phyloP scores from a whole-genome alignment of 257 asterid genomes.

The Solanum pimpinellifolium region DNA sequence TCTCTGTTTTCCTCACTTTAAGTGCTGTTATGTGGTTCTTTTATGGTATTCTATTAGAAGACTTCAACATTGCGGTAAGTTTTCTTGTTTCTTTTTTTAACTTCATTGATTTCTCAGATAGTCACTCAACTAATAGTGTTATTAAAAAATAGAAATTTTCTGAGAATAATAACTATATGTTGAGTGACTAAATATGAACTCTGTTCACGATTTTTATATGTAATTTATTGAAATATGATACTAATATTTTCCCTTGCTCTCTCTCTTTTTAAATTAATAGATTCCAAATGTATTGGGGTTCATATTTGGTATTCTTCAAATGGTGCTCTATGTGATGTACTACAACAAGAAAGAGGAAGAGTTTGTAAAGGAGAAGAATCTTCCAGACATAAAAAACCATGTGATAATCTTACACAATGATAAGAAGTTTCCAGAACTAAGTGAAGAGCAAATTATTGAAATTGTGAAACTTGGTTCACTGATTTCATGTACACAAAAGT shows the following conservation, averaged over 20 bases:
- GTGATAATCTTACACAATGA: slow-evolving; percentile 16
- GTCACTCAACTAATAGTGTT: not conserved
- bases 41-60: slow-evolving; percentile 49
- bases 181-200: not conserved
- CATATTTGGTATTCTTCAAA: slow-evolving; percentile 37
- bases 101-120: not conserved
- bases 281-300: slow-evolving; percentile 46
- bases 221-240: not conserved
- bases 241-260: not conserved
- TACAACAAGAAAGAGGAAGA: slow-evolving; percentile 20
- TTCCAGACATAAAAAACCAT: slow-evolving; percentile 9
- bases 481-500: slow-evolving; percentile 20
- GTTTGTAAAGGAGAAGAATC: slow-evolving; percentile 1
- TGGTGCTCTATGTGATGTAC: slow-evolving; percentile 29
- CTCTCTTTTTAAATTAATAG: not conserved
- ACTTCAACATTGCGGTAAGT: slow-evolving; percentile 37
- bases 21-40: slow-evolving; percentile 50
- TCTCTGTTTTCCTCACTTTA: slow-evolving; percentile 26
- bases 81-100: not conserved
- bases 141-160: too few species aligned
- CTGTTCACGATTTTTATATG: not conserved
- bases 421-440: slow-evolving; percentile 14
- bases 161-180: not conserved
- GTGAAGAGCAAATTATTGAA: slow-evolving; percentile 36
- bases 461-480: slow-evolving; percentile 27